Base-by-base conservation (phyloP, 768 basidiomycete genomes). In the Suillus sp. region DNA sequence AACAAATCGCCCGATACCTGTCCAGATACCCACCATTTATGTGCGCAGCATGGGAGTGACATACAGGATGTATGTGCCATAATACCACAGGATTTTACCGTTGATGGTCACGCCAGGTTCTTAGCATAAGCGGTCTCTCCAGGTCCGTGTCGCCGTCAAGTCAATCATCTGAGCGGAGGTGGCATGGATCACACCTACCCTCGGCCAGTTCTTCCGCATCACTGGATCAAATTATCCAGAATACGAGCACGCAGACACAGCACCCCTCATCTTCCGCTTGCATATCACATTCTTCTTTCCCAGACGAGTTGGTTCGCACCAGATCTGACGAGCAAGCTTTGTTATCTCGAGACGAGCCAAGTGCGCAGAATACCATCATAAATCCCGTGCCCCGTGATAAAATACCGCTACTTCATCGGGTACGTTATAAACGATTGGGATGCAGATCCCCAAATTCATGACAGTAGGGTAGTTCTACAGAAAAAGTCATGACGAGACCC, bases 61-160 rank as follows among this genome's bases (percentile, higher is more conserved):
- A 18, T 20, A 18, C 38, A 57, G 25, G 56, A 40, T 35, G 40
- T 57, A 40, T 20, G 56, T 57, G 1, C 10, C 18, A 30, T 38
- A 5, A 30, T 30, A 7, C 27, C 10, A 25, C 55, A 27, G 38
- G 9, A 57, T 40, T 18, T 18, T 20, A 6, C 10, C 18, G 1
- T 11, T 57, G 6, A 37, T 38, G 2, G 5, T 38, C 25, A 9
- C 25, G 40, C 14, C 48, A 57, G 56, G 25, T 25, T 3, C 38
- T 40, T 11, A 13, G 38, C 25, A 18, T 11, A 30, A 27, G 27
- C 27, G 38, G 56, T 30, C 25, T 57, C 10, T 40, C 56, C 6
- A 57, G 56, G 11, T 57, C 56, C 18, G 56, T 30, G 9, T 57
- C 56, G 3, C 27, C 56, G 18, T 57, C 56, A 40, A 57, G 56